Base-by-base conservation (phyloP, 1,284 basidiomycete species). In the Moniliella sp. region DNA sequence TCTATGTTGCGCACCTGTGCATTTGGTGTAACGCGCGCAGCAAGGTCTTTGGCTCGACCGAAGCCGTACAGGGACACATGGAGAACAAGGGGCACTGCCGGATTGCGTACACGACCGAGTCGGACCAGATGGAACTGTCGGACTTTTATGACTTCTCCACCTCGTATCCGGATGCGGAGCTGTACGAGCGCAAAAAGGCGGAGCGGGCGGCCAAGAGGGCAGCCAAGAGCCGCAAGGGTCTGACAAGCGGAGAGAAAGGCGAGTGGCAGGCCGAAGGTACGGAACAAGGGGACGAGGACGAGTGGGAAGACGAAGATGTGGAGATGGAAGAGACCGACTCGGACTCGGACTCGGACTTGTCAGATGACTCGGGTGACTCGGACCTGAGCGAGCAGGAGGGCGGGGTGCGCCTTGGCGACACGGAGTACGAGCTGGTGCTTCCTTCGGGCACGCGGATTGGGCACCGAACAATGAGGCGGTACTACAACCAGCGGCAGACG, bases 71-170 rank as follows among this genome's bases (percentile, higher is more conserved):
- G 15, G 47, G 50, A 23, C 56, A 59, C 36, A 59, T 59, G 56
- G 12, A 53, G 18, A 54, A 59, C 41, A 59, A 59, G 40, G 47
- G 37, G 26, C 91, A 99, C 53, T 93, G 86, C 70, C 93, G 93
- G 64, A 73, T 99, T 39, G 78, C 81, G 0, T 97, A 93, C 60
- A 78, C 83, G 34, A 65, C 69, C 1, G 74, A 79, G 46, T 62
- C 68, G 27, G 82, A 94, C 50, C 70, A 74, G 29, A 69, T 88
- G 28, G 84, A 93, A 53, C 49, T 91, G 4, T 78, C 83, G 0
- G 88, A 94, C 48, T 94, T 71, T 58, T 99, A 94, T 64, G 82
- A 93, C 62, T 97, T 88, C 61, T 70, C 73, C 0, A 64, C 69
- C 1, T 80, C 76, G 12, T 86, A 86, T 52, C 75, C 76, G 0